Percentiles rank a stretch among this genome's conserved stretches.
phyloP scores from a whole-genome alignment of 495 filamentous ascomycete species.

The Cryomyces minteri region DNA sequence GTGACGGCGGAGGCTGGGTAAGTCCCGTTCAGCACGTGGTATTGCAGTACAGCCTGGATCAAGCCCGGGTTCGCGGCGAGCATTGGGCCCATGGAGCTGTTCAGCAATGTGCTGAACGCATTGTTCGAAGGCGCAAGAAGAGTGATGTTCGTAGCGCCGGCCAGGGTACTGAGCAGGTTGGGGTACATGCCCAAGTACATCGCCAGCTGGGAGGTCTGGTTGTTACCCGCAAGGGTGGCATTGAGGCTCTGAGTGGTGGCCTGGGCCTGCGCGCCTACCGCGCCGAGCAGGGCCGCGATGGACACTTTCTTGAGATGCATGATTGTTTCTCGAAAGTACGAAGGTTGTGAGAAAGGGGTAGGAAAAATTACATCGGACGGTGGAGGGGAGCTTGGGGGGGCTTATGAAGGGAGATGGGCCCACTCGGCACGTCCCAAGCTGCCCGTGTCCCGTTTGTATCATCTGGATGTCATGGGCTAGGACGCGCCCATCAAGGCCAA shows the following conservation, averaged over 20 bases:
- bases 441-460: too few relatives aligned
- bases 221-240: conserved; percentile 18
- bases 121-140: conserved; percentile 45
- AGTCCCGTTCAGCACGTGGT: conserved; percentile 46
- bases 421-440: too few relatives aligned
- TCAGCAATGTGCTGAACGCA: conserved; percentile 28
- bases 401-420: too few relatives aligned
- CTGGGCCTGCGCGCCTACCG: conserved; percentile 17
- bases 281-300: conserved; percentile 9
- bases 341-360: too few relatives aligned
- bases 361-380: too few relatives aligned
- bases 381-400: too few relatives aligned
- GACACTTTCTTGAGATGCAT: conserved; percentile 22
- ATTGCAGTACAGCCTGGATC: conserved; percentile 31
- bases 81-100: not conserved
- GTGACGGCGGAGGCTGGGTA: conserved; percentile 22
- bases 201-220: conserved; percentile 24
- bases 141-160: conserved; percentile 33
- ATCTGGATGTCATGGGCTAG: too few relatives aligned
- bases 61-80: conserved; percentile 8
- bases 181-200: conserved; percentile 26
- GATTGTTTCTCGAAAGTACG: not conserved
- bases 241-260: conserved; percentile 13
- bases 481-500: too few relatives aligned
- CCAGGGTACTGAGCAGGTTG: conserved; percentile 21